These are phyloP conservation scores for Calonectria ilicicola DNA, from an alignment of 2,329 filamentous ascomycete genomes.

Conservation along the genomic window DNA sequence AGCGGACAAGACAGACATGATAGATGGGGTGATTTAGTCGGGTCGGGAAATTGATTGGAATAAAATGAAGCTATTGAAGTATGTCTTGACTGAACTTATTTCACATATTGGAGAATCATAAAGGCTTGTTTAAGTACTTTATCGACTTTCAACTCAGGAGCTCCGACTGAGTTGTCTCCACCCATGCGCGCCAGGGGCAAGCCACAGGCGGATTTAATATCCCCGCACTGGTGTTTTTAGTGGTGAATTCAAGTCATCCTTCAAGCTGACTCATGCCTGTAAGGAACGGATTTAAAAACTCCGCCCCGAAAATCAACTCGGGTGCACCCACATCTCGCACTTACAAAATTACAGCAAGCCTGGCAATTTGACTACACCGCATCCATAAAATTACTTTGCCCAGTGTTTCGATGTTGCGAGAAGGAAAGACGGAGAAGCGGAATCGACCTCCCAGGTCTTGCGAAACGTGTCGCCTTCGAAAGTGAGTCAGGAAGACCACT, in stretches of 20 bases:
- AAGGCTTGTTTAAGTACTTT: not conserved
- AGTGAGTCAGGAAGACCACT: slow-evolving; percentile 35
- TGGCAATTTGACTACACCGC: too few relatives aligned
- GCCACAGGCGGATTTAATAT: not conserved
- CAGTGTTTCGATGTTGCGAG: slow-evolving; percentile 17
- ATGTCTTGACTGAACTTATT: not conserved
- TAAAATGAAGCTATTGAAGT: not conserved
- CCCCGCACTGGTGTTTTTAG: not conserved
- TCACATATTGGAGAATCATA: not conserved
- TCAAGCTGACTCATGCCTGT: not conserved
- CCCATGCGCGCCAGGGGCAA: not conserved
- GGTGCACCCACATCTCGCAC: not conserved
- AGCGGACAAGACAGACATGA: slow-evolving; percentile 28
- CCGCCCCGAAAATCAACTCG: not conserved
- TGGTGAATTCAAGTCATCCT: not conserved
- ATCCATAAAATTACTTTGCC: not conserved
- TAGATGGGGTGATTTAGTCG: not conserved
- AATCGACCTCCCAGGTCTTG: slow-evolving; percentile 50
- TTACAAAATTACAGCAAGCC: not conserved
- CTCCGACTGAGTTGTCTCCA: not conserved
- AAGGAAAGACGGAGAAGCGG: slow-evolving; percentile 45
- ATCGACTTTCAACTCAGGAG: not conserved
- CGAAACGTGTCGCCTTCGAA: slow-evolving; percentile 48
- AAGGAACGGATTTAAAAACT: slow-evolving; percentile 30
- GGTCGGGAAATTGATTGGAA: not conserved